These are phyloP conservation scores for Phialophora expanda DNA, from an alignment of 2,329 filamentous ascomycete genomes.

Conservation along the genomic window DNA sequence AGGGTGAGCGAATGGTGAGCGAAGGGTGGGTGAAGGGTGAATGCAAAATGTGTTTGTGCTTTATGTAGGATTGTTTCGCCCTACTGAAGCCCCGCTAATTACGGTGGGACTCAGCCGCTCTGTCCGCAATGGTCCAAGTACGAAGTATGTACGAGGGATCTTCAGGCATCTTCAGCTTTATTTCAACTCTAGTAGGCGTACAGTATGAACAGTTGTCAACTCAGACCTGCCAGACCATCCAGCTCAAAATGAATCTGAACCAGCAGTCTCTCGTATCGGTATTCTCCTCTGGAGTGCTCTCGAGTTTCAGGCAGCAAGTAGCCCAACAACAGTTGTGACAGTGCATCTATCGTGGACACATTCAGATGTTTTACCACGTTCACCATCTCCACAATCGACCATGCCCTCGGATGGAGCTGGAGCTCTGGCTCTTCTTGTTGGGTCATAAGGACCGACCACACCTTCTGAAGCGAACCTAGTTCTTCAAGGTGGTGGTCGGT, in stretches of 20 bases:
- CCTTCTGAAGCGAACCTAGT: slow-evolving; percentile 23
- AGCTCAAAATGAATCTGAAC: slow-evolving; percentile 23
- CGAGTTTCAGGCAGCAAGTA: slow-evolving; percentile 20
- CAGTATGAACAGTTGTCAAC: slow-evolving; percentile 2
- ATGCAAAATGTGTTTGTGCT: neutral
- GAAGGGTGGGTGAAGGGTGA: neutral
- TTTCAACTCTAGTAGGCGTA: neutral
- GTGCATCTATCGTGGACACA: slow-evolving; percentile 19
- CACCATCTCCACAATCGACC: slow-evolving; percentile 28
- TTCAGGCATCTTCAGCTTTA: no score
- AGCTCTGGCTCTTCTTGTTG: slow-evolving; percentile 19
- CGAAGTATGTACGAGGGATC: no score
- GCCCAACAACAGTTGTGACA: slow-evolving; percentile 21
- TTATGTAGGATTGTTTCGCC: neutral
- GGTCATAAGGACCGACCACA: slow-evolving; percentile 26
- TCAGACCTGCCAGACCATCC: slow-evolving; percentile 17
- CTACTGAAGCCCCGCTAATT: neutral
- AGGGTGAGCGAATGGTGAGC: neutral
- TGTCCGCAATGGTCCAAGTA: neutral
- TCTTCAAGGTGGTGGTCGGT: slow-evolving; percentile 17
- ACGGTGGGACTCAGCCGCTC: neutral
- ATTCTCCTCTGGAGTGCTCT: neutral
- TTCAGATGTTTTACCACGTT: slow-evolving; percentile 25
- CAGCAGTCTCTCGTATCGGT: slow-evolving; percentile 17
- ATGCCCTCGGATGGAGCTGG: slow-evolving; percentile 22